These are phyloP conservation scores for Bruguiera hainesii DNA, from an alignment of 441 rosid genomes.

Conservation along the genomic window DNA sequence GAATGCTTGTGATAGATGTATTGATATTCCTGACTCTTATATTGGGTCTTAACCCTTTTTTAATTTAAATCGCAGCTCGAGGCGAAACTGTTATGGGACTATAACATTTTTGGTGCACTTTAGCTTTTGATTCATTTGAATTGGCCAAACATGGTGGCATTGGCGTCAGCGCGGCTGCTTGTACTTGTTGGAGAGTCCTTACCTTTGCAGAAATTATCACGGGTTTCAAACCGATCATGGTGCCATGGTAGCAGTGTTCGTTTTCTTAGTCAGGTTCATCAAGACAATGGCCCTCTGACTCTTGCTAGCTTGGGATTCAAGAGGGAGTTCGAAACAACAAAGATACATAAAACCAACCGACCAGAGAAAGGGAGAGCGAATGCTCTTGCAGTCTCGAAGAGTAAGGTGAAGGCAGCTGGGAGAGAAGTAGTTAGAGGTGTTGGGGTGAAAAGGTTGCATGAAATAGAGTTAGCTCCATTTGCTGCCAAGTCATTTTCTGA, in stretches of 20 bases:
- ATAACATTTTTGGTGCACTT: background rate
- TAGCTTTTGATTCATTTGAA: background rate
- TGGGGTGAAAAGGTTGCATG: constrained; percentile 35
- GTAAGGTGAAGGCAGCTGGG: constrained; percentile 33
- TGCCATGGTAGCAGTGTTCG: constrained; percentile 31
- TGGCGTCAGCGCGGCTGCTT: constrained; percentile 57
- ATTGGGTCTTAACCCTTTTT: background rate
- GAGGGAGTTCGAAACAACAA: constrained; percentile 27
- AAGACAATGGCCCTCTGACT: constrained; percentile 46
- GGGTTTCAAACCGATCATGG: constrained; percentile 39
- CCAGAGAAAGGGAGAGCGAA: constrained; percentile 29
- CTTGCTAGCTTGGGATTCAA: constrained; percentile 56
- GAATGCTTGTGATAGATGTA: too few relatives aligned
- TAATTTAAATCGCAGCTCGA: constrained; percentile 17
- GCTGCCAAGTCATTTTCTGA: constrained; percentile 75
- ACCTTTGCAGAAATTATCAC: constrained; percentile 40
- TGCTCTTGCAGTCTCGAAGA: constrained; percentile 29
- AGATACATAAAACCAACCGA: constrained; percentile 28
- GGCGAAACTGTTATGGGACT: constrained; percentile 5
- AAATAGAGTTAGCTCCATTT: constrained; percentile 53
- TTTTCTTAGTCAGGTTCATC: constrained; percentile 34
- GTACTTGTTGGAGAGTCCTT: constrained; percentile 51
- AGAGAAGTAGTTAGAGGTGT: constrained; percentile 32
- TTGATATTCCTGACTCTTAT: too few relatives aligned
- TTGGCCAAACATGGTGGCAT: constrained; percentile 36